A percentile compares a stretch with the other conserved stretches of the same genome.
phyloP scores from a whole-genome alignment of 1,139 yeast genomes.

The Diutina mesorugosa region DNA sequence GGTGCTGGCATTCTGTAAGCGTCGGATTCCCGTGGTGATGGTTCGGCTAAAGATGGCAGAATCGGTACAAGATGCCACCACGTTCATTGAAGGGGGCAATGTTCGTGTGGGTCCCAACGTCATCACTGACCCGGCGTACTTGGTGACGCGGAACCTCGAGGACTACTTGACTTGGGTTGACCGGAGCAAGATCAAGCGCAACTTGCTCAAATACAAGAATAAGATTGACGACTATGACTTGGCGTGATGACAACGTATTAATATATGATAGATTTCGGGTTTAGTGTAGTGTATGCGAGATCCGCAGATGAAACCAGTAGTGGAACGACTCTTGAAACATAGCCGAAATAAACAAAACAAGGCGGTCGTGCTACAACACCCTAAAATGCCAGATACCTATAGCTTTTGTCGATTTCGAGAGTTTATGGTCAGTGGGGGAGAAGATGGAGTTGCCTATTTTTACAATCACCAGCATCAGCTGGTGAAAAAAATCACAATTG shows the following conservation, averaged over 20 bases:
- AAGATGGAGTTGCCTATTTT: not conserved
- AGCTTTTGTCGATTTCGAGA: not conserved
- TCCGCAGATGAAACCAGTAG: too few relatives aligned
- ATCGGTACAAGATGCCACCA: slow-evolving; percentile 76
- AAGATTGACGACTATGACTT: slow-evolving; percentile 69
- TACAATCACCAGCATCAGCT: not conserved
- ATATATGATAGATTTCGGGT: not conserved
- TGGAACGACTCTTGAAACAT: not conserved
- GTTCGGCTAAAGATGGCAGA: slow-evolving; percentile 92
- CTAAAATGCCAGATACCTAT: not conserved
- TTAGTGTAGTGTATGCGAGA: not conserved
- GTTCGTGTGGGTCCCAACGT: slow-evolving; percentile 95
- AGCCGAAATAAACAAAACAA: too few relatives aligned
- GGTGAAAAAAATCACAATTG: not conserved
- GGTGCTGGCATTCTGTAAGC: slow-evolving; percentile 83
- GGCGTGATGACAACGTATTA: slow-evolving; percentile 16
- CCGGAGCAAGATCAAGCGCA: slow-evolving; percentile 81
- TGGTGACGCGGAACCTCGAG: slow-evolving; percentile 86
- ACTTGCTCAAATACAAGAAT: slow-evolving; percentile 80
- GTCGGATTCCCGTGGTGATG: slow-evolving; percentile 93
- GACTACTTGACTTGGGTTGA: slow-evolving; percentile 98
- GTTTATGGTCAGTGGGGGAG: not conserved
- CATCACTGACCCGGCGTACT: slow-evolving; percentile 88
- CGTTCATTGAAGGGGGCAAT: slow-evolving; percentile 92
- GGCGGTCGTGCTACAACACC: too few relatives aligned